phyloP scores from a whole-genome alignment of 805 yeast species.

The Grigorovia transvaalensis region DNA sequence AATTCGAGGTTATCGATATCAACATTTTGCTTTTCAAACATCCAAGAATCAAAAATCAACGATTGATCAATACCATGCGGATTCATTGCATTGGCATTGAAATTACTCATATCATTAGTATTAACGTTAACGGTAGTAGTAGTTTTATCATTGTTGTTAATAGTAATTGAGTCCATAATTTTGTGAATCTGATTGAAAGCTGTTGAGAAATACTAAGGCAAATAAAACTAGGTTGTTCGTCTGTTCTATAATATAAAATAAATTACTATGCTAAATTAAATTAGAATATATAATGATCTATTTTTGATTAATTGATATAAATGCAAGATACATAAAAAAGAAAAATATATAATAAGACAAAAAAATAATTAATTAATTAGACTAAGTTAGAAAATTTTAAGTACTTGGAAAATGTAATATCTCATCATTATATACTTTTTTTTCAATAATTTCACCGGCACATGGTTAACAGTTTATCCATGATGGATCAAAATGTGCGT shows the following conservation, averaged over 20 bases:
- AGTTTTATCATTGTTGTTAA: neutral
- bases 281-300: neutral
- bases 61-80: conserved; percentile 4
- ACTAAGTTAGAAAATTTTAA: neutral
- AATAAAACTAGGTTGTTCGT: neutral
- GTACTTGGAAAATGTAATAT: neutral
- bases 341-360: neutral
- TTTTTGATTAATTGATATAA: neutral
- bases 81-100: neutral
- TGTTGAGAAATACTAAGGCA: neutral
- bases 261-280: neutral
- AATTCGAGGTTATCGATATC: neutral
- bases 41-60: conserved; percentile 7
- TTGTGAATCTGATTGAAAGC: neutral
- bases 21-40: conserved; percentile 7
- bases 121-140: neutral
- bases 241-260: neutral
- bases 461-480: neutral
- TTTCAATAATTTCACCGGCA: neutral
- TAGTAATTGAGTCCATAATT: conserved; percentile 6
- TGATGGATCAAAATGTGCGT: neutral
- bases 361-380: neutral
- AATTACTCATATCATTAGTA: neutral
- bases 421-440: neutral
- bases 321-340: neutral